Evolutionary conservation across 345 rosid species (phyloP), one percentile per base, ranked within the genome.

Genomic region (Litchi chinensis): DNA sequence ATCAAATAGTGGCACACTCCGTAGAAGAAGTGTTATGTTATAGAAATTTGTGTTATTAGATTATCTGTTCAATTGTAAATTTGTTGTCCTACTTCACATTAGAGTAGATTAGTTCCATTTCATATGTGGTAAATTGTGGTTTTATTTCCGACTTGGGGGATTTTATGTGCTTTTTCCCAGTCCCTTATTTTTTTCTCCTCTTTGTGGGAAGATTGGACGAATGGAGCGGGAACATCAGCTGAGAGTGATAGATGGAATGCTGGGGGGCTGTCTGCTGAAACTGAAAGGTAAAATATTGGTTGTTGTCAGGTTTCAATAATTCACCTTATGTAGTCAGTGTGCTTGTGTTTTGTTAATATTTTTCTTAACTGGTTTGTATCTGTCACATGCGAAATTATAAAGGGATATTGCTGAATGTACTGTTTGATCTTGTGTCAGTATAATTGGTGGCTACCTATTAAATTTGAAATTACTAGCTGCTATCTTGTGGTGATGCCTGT

Each of bases 141-240:
- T 79, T n/a, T 37, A 12, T 77, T 39, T 69, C 7, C 70, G 70
- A 46, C 48, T 22, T 22, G 2, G 16, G 50, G 74, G 70, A 85
- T 44, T 74, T 74, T 22, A 64, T 21, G 8, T 8, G 52, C 19
- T 1, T 72, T 71, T 60, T 60, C 62, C 13, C 46, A 60, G 40
- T 41, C 8, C 44, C n/a, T 37, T 10, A 6, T 76, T 5, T 71
- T 44, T 32, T 74, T 48, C 41, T 65, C 21, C n/a, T 65, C 76
- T 64, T 76, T 52, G 64, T 75, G 63, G 10, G 39, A 60, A 96
- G 97, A 79, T 77, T 94, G 97, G 98, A 68, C 80, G 28, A 86
- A 76, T 81, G 88, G 85, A 84, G 85, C 90, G 65, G 93, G 93
- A 83, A 70, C 97, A 40, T 87, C 97, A 64, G 86, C 86, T 46